These are phyloP conservation scores for Psilocybe tampanensis DNA, from an alignment of 768 basidiomycete species.

Conservation along the genomic window DNA sequence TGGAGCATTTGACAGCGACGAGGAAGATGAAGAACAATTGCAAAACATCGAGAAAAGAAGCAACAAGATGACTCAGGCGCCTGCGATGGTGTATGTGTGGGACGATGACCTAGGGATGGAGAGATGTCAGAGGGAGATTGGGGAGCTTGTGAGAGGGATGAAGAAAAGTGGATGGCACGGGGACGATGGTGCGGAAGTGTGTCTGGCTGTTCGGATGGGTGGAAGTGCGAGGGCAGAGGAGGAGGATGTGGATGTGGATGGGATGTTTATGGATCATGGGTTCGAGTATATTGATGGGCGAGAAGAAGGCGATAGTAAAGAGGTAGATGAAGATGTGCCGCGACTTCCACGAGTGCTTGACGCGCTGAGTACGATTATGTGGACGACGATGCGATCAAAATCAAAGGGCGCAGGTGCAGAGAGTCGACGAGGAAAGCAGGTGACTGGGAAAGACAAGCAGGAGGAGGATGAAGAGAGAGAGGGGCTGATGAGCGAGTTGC, in stretches of 20 bases:
- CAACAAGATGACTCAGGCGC: conserved; percentile 36
- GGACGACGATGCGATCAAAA: conserved; percentile 68
- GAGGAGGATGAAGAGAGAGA: conserved; percentile 14
- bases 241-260: conserved; percentile 27
- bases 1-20: background rate
- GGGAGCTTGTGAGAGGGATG: conserved; percentile 49
- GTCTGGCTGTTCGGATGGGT: conserved; percentile 62
- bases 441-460: background rate
- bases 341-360: conserved; percentile 70
- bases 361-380: conserved; percentile 86
- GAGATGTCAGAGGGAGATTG: conserved; percentile 62
- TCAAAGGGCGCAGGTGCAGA: background rate
- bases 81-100: conserved; percentile 80
- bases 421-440: background rate
- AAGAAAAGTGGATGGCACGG: conserved; percentile 31
- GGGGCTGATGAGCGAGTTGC: conserved; percentile 21
- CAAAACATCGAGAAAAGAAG: background rate
- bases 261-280: conserved; percentile 62
- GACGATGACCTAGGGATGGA: conserved; percentile 63
- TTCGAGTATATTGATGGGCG: conserved; percentile 78
- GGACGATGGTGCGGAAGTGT: conserved; percentile 61
- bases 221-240: background rate
- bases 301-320: conserved; percentile 19
- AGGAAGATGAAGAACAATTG: background rate
- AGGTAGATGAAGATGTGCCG: conserved; percentile 36